These are phyloP conservation scores for Schizophyllum commune DNA, from an alignment of 1,284 basidiomycete species.

Conservation along the genomic window DNA sequence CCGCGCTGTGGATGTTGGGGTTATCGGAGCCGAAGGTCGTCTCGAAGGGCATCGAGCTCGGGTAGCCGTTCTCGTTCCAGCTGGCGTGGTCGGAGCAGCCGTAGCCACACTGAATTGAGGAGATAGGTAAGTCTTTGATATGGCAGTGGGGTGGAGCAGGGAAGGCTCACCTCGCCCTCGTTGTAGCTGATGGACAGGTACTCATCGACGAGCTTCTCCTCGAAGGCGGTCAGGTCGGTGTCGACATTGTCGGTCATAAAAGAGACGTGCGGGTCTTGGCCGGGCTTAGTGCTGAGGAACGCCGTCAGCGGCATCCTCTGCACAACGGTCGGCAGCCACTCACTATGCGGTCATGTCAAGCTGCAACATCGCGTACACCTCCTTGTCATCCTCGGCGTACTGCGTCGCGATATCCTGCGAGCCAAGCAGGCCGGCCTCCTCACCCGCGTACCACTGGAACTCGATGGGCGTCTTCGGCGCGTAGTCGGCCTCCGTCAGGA, in stretches of 20 bases:
- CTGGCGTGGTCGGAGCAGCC: not conserved
- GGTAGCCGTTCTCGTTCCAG: not conserved
- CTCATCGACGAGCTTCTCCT: not conserved
- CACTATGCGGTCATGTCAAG: not conserved
- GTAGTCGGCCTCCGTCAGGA: conserved; percentile 24
- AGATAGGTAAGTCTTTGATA: not conserved
- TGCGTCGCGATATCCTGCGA: conserved; percentile 26
- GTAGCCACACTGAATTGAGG: not conserved
- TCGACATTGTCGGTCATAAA: not conserved
- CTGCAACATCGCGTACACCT: not conserved
- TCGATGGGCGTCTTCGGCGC: conserved; percentile 41
- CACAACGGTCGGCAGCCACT: not conserved
- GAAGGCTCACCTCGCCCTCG: conserved; percentile 16
- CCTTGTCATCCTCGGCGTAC: not conserved
- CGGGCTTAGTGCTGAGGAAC: conserved; percentile 22
- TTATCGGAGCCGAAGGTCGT: conserved; percentile 26
- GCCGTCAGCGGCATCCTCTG: not conserved
- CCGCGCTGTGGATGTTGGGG: conserved; percentile 19
- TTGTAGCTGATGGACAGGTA: conserved; percentile 24
- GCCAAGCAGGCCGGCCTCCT: conserved; percentile 51
- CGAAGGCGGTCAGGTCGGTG: not conserved
- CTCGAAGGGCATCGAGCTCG: not conserved
- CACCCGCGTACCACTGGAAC: conserved; percentile 50
- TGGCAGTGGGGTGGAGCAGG: not conserved
- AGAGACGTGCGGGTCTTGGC: conserved; percentile 13